Percentiles rank a stretch among this genome's conserved stretches.
phyloP scores from a whole-genome alignment of 2,329 filamentous ascomycete species.

The Cytospora mali region DNA sequence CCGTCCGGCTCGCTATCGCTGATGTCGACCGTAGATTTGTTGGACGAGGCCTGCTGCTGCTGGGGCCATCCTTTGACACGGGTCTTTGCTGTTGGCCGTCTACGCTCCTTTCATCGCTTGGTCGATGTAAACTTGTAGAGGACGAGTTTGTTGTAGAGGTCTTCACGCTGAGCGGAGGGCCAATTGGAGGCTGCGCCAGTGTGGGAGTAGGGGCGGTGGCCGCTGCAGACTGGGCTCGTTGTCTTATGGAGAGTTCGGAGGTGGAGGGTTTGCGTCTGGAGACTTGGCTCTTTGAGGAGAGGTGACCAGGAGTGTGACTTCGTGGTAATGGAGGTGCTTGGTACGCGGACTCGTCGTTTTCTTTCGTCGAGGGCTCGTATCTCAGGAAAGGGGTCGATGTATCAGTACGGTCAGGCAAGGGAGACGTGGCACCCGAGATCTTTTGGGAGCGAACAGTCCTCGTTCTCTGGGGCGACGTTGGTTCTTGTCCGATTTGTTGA shows the following conservation, averaged over 20 bases:
- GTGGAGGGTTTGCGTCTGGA: slow-evolving; percentile 47
- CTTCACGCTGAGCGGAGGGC: slow-evolving; percentile 22
- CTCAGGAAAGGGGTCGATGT: slow-evolving; percentile 8
- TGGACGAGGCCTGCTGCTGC: slow-evolving; percentile 43
- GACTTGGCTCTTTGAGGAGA: slow-evolving; percentile 60
- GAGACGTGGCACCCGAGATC: slow-evolving; percentile 42
- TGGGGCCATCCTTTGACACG: slow-evolving; percentile 34
- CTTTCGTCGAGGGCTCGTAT: slow-evolving; percentile 36
- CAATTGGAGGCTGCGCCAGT: slow-evolving; percentile 30
- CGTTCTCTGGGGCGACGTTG: slow-evolving; percentile 44
- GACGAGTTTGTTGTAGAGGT: slow-evolving; percentile 21
- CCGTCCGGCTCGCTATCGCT: slow-evolving; percentile 47
- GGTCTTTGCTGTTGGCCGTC: slow-evolving; percentile 35
- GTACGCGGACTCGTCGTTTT: slow-evolving; percentile 39
- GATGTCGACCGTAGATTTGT: slow-evolving; percentile 56
- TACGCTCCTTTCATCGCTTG: slow-evolving; percentile 30
- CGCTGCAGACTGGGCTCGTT: slow-evolving; percentile 52
- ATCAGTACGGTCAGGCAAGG: slow-evolving; percentile 15
- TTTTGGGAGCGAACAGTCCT: slow-evolving; percentile 58
- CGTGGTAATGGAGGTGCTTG: slow-evolving; percentile 47
- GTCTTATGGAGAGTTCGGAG: slow-evolving; percentile 56
- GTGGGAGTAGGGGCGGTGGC: slow-evolving; percentile 36
- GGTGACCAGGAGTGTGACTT: slow-evolving; percentile 64
- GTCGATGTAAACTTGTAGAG: slow-evolving; percentile 14
- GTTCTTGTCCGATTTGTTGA: slow-evolving; percentile 33